These are phyloP conservation scores for Phialocephala sp. DNA, from an alignment of 2,329 filamentous ascomycete genomes.

Conservation along the genomic window DNA sequence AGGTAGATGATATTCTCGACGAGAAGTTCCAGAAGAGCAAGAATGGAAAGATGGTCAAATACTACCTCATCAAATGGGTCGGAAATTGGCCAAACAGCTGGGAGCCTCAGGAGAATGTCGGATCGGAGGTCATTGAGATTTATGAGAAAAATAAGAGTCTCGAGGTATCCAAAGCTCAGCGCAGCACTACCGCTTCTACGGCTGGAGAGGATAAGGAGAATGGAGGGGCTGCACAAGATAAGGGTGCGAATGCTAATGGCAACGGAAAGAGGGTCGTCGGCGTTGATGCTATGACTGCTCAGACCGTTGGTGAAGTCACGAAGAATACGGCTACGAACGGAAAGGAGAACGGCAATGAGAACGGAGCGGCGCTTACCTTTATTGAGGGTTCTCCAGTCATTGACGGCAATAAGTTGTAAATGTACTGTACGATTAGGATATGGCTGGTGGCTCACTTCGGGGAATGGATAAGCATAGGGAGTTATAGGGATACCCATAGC, in stretches of 20 bases:
- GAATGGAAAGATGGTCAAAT: neutral
- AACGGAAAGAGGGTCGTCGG: neutral
- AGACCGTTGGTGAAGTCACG: neutral
- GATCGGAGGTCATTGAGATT: constrained; percentile 16
- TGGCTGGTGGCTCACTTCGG: neutral
- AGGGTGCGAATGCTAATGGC: neutral
- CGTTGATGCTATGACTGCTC: neutral
- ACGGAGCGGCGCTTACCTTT: neutral
- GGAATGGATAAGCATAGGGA: neutral
- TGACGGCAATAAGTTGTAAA: neutral
- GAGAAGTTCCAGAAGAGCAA: constrained; percentile 1
- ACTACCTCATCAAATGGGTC: constrained; percentile 40
- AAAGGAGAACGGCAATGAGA: neutral
- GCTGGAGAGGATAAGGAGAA: neutral
- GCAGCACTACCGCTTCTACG: neutral
- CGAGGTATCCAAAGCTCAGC: neutral
- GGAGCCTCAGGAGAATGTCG: constrained; percentile 38
- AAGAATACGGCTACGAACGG: neutral
- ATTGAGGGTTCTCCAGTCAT: neutral
- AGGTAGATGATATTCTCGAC: neutral
- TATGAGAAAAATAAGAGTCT: constrained; percentile 18
- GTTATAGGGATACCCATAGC: constrained; percentile 4
- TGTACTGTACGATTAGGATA: neutral
- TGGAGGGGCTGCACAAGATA: neutral
- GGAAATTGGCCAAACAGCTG: constrained; percentile 35